Evolutionary conservation across 192 early-diverging fungal species (phyloP).

Genomic region (Lobosporangium transversale): DNA sequence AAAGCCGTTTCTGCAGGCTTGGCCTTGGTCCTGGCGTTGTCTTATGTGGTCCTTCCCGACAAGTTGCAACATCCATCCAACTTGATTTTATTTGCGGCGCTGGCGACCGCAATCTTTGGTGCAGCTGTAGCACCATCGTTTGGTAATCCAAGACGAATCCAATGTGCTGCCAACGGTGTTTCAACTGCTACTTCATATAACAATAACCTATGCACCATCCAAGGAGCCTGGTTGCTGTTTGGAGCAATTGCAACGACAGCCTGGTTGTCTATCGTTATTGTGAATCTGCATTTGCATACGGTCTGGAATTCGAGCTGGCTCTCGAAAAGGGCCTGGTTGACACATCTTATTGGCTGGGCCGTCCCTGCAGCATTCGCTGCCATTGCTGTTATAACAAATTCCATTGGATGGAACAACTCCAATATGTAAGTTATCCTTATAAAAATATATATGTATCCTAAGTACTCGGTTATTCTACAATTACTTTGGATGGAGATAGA

Average conservation of each 20-base stretch:
- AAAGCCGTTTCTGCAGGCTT: slow-evolving; percentile 51
- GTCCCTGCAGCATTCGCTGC: slow-evolving; percentile 55
- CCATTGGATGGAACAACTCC: slow-evolving; percentile 59
- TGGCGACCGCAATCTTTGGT: slow-evolving; percentile 55
- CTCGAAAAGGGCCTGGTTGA: slow-evolving; percentile 46
- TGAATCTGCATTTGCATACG: slow-evolving; percentile 60
- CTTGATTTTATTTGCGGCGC: slow-evolving; percentile 54
- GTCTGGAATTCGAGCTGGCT: slow-evolving; percentile 64
- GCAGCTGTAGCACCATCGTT: slow-evolving; percentile 53
- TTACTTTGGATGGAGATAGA: background rate
- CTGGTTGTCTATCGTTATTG: slow-evolving; percentile 58
- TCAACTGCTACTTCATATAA: slow-evolving; percentile 51
- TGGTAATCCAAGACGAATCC: slow-evolving; percentile 55
- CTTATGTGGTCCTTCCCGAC: slow-evolving; percentile 58
- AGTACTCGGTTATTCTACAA: background rate
- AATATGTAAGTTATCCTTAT: slow-evolving; percentile 57
- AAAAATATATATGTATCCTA: too few relatives aligned
- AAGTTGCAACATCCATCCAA: slow-evolving; percentile 61
- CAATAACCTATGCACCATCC: slow-evolving; percentile 53
- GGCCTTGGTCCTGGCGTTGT: slow-evolving; percentile 53
- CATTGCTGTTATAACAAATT: slow-evolving; percentile 51
- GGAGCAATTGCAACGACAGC: slow-evolving; percentile 52
- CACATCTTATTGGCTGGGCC: slow-evolving; percentile 58
- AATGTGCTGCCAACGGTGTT: slow-evolving; percentile 53
- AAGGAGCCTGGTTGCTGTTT: slow-evolving; percentile 62